Base-by-base conservation (phyloP, 768 basidiomycete species). In the Suillus plorans region DNA sequence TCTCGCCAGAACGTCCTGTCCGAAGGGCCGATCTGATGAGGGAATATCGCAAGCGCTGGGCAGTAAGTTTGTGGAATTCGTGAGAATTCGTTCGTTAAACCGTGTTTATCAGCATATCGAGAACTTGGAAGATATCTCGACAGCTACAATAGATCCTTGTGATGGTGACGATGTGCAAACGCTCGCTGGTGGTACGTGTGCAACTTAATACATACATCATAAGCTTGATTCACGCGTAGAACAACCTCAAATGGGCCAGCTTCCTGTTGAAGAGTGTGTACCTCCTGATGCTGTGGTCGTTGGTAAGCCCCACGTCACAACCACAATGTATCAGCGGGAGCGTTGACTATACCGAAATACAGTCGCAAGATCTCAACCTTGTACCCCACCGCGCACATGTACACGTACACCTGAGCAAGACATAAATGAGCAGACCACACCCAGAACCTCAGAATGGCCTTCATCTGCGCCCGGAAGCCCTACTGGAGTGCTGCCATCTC, bases 361-460 rank as follows among this genome's bases (percentile, higher is more conserved):
- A 20, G 20, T 12, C 4, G 42, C 22, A 42, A 36, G 39, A n/a
- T 36, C 57, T 10, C 56, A 61, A 61, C 8, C 36, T 47, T 5
- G n/a, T 64, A 37, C 64, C 34, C 37, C 41, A 41, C 37, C 50
- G 18, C 67, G 61, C 41, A 68, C 65, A 25, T 62, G 65, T 25
- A 62, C 67, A n/a, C 63, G 65, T 31, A 62, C 67, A 8, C 64
- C 63, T 10, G 39, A 62, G 28, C 44, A 67, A n/a, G 37, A 28
- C 14, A 67, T 14, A 49, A 60, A 20, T 14, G 70, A 69, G 67
- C 73, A 69, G 37, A 76, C 75, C 6, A 76, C 75, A n/a, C 62
- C 62, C 18, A 12, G 58, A 41, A 31, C 42, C 20, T 67, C 76
- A n/a, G 62, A 74, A 34, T 76, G 75, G 75, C 73, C 76, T 10